Conservation (phyloP, 805 yeast genomes). For the Zygoascus biomembranicola region DNA sequence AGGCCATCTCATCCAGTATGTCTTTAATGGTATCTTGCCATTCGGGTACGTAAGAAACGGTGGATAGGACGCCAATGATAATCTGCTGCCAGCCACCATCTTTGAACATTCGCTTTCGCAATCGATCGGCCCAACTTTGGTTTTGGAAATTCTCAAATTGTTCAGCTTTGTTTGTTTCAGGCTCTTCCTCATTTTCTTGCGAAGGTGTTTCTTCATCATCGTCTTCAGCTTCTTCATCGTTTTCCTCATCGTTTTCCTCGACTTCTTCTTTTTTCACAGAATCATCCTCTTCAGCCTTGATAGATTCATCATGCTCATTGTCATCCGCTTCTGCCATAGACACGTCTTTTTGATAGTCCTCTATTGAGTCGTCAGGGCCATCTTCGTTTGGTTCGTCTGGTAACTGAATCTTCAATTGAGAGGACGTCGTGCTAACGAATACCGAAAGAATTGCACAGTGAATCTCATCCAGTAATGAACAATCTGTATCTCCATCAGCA, state of each 20-base stretch:
- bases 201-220: slow-evolving; percentile 17
- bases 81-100: slow-evolving; percentile 84
- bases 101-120: slow-evolving; percentile 63
- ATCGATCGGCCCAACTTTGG: slow-evolving; percentile 62
- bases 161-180: slow-evolving; percentile 11
- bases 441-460: slow-evolving; percentile 58
- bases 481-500: slow-evolving; percentile 37
- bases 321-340: neutral
- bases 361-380: slow-evolving; percentile 19
- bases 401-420: slow-evolving; percentile 28
- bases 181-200: slow-evolving; percentile 22
- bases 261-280: slow-evolving; percentile 22
- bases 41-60: slow-evolving; percentile 48
- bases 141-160: slow-evolving; percentile 17
- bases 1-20: slow-evolving; percentile 49
- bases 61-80: slow-evolving; percentile 61
- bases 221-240: slow-evolving; percentile 24
- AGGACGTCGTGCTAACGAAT: slow-evolving; percentile 40
- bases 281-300: slow-evolving; percentile 23
- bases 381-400: slow-evolving; percentile 26
- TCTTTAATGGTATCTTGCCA: slow-evolving; percentile 43
- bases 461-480: slow-evolving; percentile 53
- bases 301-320: slow-evolving; percentile 12
- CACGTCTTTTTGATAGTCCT: slow-evolving; percentile 14
- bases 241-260: slow-evolving; percentile 16